These are phyloP conservation scores for Cornus florida DNA, from an alignment of 148 eudicot species.

Conservation along the genomic window DNA sequence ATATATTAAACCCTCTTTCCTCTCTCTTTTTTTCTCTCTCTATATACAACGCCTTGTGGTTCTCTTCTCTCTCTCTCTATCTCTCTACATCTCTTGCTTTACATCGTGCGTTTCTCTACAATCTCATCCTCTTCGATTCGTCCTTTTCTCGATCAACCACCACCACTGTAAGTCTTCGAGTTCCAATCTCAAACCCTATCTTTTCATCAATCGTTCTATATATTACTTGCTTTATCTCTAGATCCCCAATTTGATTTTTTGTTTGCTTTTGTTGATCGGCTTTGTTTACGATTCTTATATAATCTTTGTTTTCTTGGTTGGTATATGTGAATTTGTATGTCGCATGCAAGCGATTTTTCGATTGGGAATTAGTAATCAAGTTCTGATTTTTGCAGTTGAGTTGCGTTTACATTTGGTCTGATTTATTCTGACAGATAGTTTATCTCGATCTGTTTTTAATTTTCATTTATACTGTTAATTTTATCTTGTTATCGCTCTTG, in stretches of 20 bases:
- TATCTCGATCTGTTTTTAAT: not conserved
- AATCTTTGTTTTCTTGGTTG: not conserved
- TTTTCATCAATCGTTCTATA: not conserved
- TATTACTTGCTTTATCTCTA: not conserved
- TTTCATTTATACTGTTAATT: not conserved
- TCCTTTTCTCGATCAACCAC: conserved; percentile 12
- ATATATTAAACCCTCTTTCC: not conserved
- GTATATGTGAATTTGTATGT: not conserved
- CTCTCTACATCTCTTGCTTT: not conserved
- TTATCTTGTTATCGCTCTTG: not conserved
- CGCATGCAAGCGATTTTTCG: not conserved
- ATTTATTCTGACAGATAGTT: not conserved
- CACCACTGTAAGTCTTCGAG: conserved; percentile 1
- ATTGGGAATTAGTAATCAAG: not conserved
- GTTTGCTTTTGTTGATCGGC: not conserved
- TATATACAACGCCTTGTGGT: not conserved
- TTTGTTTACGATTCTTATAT: not conserved
- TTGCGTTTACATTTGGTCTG: not conserved
- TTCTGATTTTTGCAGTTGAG: not conserved
- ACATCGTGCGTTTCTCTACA: not conserved
- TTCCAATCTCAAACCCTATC: conserved; percentile 7
- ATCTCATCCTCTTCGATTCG: not conserved
- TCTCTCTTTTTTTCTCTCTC: not conserved
- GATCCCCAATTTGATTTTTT: not conserved
- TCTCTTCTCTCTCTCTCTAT: conserved; percentile 4